Base-by-base conservation (phyloP, 345 rosid genomes). In the Theobroma cacao region DNA sequence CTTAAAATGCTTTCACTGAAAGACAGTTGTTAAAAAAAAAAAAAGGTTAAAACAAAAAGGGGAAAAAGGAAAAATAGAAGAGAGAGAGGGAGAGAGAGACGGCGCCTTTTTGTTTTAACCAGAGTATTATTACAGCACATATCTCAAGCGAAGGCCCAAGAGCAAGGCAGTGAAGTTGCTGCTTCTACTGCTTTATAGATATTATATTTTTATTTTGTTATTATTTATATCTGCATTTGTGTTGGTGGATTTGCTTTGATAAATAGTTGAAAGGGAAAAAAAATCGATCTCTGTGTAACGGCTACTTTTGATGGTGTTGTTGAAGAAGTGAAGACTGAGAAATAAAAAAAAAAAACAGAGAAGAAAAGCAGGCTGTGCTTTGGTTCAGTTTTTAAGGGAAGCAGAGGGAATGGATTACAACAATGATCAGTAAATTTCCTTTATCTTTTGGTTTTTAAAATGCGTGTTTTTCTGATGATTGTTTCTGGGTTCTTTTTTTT, bases 201-300 rank as follows among this genome's bases (percentile, higher is more conserved):
- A 60, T 24, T 56, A 24, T 24, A 2, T 56, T 41, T 6, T 41
- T 41, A 20, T 53, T 53, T 56, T 68, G 26, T 26, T 17, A 22
- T 22, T 24, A 38, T 67, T 68, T 45, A 3, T 17, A 45, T 26
- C 11, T 14, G 12, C 9, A 26, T 14, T 2, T 14, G 55, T 45
- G 4, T 5, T 8, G 3, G 15, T 26, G 31, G 65, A 67, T 67
- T 67, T 67, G 53, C n/a, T 67, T 45, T 14, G 55, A 26, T 45
- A 43, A 26, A 15, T 68, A 24, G 55, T 43, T 6, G 14, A 28
- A 45, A 47, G 33, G 11, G 12, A 31, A 18, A 12, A 38, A 28
- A 28, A 4, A 9, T 33, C 62, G 50, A 76, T 76, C 78, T 76
- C 62, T 76, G 24, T 62, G 61, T 76, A 63, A 76, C 72, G 78